Evolutionary conservation across 108 stramenopile genomes (phyloP), one percentile per base, ranked within the genome.

Genomic region (Aurantiochytrium sp.): DNA sequence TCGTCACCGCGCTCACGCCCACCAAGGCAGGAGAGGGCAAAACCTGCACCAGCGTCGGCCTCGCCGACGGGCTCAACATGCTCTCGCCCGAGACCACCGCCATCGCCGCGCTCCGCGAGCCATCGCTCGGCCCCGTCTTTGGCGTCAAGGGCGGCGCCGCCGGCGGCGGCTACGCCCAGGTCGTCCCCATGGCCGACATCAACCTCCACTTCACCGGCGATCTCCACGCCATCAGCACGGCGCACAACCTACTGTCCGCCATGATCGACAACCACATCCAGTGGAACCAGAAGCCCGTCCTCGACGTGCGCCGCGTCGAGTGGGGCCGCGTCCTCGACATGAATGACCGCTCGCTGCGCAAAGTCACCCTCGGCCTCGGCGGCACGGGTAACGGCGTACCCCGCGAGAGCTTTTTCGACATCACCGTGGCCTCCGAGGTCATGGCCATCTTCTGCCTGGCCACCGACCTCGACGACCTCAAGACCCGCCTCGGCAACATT

Each of bases 111-210:
- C 73, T 81, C 42, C 73, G 73, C 45, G 73, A 81, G 73, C 73
- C 73, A 6, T 48, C 42, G 42, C 45, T 81, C 42, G 73, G 73
- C 12, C 73, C 73, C 37, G 73, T 81, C 42, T 81, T 81, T 81
- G 73, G 73, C 45, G 45, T 81, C 42, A 81, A 81, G 73, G 73
- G 73, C 32, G 86, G 87, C 34, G 89, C 89, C 69, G 87, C 87
- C 22, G 89, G 87, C 50, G 89, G 89, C 19, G 89, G 89, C 50
- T 41, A 41, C 52, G 32, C 68, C 30, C 90, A 91, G 90, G 88
- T 91, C 24, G 45, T 81, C 0, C 73, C 73, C 42, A 81, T 81
- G 73, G 37, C 73, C 73, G 73, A 81, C 73, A 48, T 81, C 42
- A 81, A 81, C 73, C 73, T 81, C 30, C 73, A 81, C 73, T 81